Evolutionary conservation across 2,329 filamentous ascomycete genomes (phyloP), one percentile per base, ranked within the genome.

Genomic region (Dissoconium aciculare): DNA sequence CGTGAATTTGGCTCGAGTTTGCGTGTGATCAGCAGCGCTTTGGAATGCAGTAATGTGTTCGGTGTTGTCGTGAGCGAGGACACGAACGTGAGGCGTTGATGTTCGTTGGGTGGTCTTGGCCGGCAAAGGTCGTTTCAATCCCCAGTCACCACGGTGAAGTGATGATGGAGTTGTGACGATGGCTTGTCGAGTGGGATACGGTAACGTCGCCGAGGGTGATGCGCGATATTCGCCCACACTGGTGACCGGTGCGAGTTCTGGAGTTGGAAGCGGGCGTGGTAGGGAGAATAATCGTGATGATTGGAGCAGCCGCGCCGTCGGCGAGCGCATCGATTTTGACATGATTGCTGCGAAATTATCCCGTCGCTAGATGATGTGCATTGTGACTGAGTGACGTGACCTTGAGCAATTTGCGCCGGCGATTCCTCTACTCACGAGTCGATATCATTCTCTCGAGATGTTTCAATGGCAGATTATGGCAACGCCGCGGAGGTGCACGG

Each of bases 21-120:
- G 61, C 30, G 75, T 70, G 56, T 92, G 82, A 54, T 93, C 82
- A 34, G 76, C 70, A 0, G 84, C 79, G 21, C 80, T 84, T 40
- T 73, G 67, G 56, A 84, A 95, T 50, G 94, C 84, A 50, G 85
- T 93, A 43, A 94, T 68, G 53, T 84, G 78, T 57, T 94, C 84
- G 44, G 74, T 69, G 2, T 82, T 80, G 60, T 95, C 87, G 41
- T 92, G 67, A 37, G 78, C 69, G 46, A 73, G 74, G 43, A 95
- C 60, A 41, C 81, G 72, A 32, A 93, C 69, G 29, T 80, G 64
- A 6, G 84, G 80, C n/a, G 74, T 75, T 26, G 57, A 61, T 5
- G 73, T 74, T 32, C 71, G 71, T 12, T 73, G 70, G 4, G 82
- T 85, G 3, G 78, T 74, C 52, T 77, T 77, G 5, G 77, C 59